Conservation (phyloP, 257 asterid genomes). For the Nicotiana noctiflora region DNA sequence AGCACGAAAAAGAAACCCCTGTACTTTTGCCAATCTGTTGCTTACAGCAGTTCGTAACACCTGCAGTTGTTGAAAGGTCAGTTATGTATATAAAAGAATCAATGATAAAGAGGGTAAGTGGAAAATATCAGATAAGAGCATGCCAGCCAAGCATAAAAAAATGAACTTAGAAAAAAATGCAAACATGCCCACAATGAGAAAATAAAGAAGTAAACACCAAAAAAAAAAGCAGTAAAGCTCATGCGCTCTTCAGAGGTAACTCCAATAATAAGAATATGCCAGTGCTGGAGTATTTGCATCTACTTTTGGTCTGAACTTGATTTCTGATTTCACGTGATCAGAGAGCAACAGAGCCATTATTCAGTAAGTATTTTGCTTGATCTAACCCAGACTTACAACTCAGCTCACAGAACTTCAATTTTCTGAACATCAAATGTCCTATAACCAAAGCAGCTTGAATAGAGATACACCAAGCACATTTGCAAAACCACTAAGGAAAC, state of each 20-base stretch:
- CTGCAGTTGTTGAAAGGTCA: constrained; percentile 27
- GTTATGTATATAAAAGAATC: neutral
- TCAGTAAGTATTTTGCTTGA: neutral
- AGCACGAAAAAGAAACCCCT: constrained; percentile 95
- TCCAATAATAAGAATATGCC: neutral
- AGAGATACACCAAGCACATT: neutral
- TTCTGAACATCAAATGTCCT: neutral
- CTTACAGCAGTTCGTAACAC: constrained; percentile 85
- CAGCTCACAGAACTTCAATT: neutral
- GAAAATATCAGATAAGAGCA: neutral
- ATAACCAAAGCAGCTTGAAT: neutral
- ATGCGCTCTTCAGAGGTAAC: neutral
- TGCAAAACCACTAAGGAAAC: neutral
- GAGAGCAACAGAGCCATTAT: neutral
- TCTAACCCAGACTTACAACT: neutral
- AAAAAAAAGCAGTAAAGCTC: neutral
- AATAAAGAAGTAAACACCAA: neutral
- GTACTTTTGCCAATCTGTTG: constrained; percentile 97
- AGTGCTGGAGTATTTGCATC: too few relatives aligned
- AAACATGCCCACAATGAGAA: neutral
- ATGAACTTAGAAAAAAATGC: neutral
- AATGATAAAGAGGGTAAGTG: neutral
- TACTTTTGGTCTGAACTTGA: neutral
- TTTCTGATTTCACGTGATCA: neutral
- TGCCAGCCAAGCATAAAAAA: constrained; percentile 2